Conservation (phyloP, 768 basidiomycete species). For the Suillus placidus region DNA sequence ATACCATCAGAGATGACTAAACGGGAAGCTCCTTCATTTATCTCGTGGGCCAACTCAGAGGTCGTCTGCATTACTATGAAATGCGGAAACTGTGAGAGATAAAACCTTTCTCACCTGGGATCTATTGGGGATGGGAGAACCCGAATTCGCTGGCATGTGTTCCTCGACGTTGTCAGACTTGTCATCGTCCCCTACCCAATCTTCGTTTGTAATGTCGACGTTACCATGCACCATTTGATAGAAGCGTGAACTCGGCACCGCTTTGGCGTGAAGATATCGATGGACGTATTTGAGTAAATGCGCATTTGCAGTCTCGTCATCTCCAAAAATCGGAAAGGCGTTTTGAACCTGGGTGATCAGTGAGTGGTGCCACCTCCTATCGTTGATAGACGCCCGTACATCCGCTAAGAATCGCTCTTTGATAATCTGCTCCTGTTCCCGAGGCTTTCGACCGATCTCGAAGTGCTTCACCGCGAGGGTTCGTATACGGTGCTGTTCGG, state of each 20-base stretch:
- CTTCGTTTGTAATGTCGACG: no score
- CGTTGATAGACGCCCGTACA: not conserved
- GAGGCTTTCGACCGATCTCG: conserved; percentile 1
- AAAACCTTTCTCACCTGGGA: not conserved
- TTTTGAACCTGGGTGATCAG: not conserved
- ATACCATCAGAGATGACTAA: not conserved
- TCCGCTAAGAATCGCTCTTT: conserved; percentile 8
- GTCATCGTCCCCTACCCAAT: not conserved
- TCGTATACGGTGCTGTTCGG: conserved; percentile 5
- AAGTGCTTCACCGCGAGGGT: conserved; percentile 9
- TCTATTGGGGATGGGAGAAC: not conserved
- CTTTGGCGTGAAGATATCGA: not conserved
- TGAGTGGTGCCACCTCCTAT: not conserved
- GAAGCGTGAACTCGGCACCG: not conserved
- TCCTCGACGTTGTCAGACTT: not conserved
- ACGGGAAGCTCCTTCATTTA: not conserved
- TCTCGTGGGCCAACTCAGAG: not conserved
- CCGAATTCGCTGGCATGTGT: not conserved
- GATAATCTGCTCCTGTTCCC: not conserved
- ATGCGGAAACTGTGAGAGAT: not conserved
- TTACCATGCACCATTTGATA: not conserved
- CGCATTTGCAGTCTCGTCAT: not conserved
- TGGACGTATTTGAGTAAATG: not conserved
- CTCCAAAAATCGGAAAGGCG: not conserved
- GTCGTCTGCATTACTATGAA: not conserved